These are phyloP conservation scores for Aureobasidium pullulans DNA, from an alignment of 2,329 filamentous ascomycete genomes.

Conservation along the genomic window DNA sequence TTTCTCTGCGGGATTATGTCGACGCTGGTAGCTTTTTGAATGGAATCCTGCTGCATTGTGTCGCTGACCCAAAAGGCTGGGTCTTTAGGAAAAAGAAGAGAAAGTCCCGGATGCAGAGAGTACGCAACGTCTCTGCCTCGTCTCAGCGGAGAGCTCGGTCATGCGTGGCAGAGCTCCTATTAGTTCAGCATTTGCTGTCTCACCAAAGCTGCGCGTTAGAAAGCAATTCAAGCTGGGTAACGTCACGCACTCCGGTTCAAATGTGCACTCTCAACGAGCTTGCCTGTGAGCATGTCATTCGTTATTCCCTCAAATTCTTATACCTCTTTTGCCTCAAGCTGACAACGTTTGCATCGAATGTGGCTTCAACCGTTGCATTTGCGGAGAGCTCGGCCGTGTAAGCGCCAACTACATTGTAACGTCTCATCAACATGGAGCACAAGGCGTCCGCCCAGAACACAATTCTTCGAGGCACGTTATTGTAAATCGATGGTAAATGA, in stretches of 20 bases:
- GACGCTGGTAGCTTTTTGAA: neutral
- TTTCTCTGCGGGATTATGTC: neutral
- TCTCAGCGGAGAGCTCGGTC: neutral
- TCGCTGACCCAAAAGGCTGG: neutral
- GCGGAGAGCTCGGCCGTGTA: neutral
- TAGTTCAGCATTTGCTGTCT: neutral
- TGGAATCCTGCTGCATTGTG: neutral
- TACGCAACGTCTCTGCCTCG: neutral
- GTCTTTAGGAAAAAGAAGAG: neutral
- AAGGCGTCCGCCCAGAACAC: neutral
- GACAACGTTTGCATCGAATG: conserved; percentile 9
- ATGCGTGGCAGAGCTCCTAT: neutral
- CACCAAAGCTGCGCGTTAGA: neutral
- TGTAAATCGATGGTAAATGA: neutral
- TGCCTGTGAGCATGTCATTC: neutral
- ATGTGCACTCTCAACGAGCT: neutral
- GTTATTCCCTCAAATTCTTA: neutral
- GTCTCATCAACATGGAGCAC: neutral
- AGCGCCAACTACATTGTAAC: neutral
- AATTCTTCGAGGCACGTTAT: neutral
- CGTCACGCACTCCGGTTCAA: neutral
- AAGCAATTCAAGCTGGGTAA: neutral
- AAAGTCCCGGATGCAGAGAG: neutral
- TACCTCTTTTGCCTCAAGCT: neutral
- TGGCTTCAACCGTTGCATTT: neutral